Evolutionary conservation across 2,329 filamentous ascomycete species (phyloP), one percentile per base, ranked within the genome.

Genomic region (Penicillium sclerotiorum): DNA sequence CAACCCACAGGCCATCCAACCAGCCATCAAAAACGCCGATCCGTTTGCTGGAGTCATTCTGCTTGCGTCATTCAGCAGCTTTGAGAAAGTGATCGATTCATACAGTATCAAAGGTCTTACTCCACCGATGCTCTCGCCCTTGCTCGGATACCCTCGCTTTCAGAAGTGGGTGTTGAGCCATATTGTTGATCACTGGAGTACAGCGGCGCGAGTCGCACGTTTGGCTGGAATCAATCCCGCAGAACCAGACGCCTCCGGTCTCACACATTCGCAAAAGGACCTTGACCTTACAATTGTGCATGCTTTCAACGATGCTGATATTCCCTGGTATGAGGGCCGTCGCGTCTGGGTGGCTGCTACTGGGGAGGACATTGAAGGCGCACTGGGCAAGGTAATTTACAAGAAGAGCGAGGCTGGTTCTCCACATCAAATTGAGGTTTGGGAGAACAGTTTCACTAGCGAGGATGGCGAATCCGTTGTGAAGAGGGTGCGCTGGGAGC

Each of bases 101-200:
- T 97, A 96, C 69, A 84, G 85, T 18, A 84, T 94, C 30, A 85
- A 80, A n/a, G 93, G 92, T 1, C 65, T 88, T 4, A 74, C 96
- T 13, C 91, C 92, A 0, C 74, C 74, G 2, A 74, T 96, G 5
- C 77, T 96, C n/a, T 84, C 85, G 1, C 91, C 91, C 0, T 77
- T 96, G 2, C 75, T 81, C 6, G 73, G 77, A 2, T 88, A 88
- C 66, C 88, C 89, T 0, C 76, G 78, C 11, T 65, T 92, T 13
- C 75, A 88, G 40, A 75, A 77, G 4, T 80, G 81, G 62, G 74
- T 95, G 6, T 75, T 84, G 15, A 67, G 73, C 8, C 80, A 81
- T 45, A 80, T 96, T 11, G 76, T 87, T n/a, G 93, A 97, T 63
- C 85, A 80, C 52, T 99, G 94, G 94, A 78, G 83, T 40, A 90